Evolutionary conservation across 2,329 filamentous ascomycete genomes (phyloP).

Genomic region (Xylaria multiplex): DNA sequence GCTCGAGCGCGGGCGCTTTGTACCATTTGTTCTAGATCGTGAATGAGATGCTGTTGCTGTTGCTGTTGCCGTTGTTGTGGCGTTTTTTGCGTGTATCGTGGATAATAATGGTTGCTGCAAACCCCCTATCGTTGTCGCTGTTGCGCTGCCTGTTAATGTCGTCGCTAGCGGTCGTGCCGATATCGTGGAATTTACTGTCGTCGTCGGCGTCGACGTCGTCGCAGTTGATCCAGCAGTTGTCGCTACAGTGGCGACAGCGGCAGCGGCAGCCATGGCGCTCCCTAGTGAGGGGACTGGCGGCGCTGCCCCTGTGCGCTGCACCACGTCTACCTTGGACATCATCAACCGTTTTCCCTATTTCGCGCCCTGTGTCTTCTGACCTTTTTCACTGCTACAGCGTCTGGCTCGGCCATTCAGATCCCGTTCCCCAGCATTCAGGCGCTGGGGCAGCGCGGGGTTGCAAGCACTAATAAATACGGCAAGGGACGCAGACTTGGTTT

Average conservation of each 20-base stretch:
- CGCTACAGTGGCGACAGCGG: constrained; percentile 35
- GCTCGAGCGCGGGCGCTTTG: constrained; percentile 46
- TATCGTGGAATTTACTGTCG: constrained; percentile 19
- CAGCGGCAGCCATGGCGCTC: constrained; percentile 46
- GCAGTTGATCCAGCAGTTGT: constrained; percentile 29
- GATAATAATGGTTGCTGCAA: constrained; percentile 19
- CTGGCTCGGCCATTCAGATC: constrained; percentile 51
- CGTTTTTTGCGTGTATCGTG: constrained; percentile 10
- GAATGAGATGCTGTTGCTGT: constrained; percentile 5
- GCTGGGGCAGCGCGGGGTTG: constrained; percentile 47
- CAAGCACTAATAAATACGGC: constrained; percentile 45
- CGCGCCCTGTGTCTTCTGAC: constrained; percentile 48
- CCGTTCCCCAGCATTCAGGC: constrained; percentile 43
- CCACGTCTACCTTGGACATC: constrained; percentile 51
- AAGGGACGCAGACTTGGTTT: constrained; percentile 25
- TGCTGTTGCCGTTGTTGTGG: background rate
- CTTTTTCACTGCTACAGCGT: constrained; percentile 38
- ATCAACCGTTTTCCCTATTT: constrained; percentile 42
- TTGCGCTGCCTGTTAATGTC: constrained; percentile 20
- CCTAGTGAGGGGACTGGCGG: constrained; percentile 47
- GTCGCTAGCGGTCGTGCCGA: constrained; percentile 25
- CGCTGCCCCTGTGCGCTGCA: constrained; percentile 48
- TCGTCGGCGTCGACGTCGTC: constrained; percentile 24
- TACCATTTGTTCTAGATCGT: constrained; percentile 35
- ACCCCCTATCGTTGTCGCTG: constrained; percentile 12